Percentiles rank a stretch among this genome's conserved stretches.
Evolutionary conservation across 352 stramenopile species (phyloP).

Genomic region (Pythium pyrilobum): DNA sequence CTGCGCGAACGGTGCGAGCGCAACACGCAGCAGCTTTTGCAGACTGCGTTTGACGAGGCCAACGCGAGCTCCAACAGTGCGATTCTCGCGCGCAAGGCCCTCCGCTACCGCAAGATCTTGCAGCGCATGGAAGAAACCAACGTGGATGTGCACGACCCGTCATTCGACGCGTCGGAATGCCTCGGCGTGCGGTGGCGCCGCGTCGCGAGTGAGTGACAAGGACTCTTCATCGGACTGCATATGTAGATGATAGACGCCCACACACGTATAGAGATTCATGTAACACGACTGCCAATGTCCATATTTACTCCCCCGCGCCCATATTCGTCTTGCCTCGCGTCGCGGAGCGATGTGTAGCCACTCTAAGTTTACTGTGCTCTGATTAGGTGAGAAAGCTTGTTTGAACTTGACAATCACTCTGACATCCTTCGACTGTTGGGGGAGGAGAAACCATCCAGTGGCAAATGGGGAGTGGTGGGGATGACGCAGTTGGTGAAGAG

Average conservation of each 20-base stretch:
- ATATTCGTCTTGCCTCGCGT: no score
- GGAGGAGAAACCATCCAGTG: background rate
- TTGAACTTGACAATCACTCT: slow-evolving; percentile 1
- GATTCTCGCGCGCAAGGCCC: slow-evolving; percentile 21
- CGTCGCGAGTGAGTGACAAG: slow-evolving; percentile 3
- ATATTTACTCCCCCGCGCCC: no score
- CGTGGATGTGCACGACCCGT: slow-evolving; percentile 19
- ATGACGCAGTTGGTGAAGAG: background rate
- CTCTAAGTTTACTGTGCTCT: background rate
- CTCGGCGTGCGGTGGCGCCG: slow-evolving; percentile 23
- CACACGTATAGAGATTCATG: no score
- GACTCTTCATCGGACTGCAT: background rate
- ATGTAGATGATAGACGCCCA: background rate
- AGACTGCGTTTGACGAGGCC: slow-evolving; percentile 10
- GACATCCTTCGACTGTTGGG: background rate
- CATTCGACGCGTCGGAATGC: slow-evolving; percentile 21
- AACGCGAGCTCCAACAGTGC: slow-evolving; percentile 15
- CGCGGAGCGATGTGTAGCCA: no score
- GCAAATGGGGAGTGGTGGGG: background rate
- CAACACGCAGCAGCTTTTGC: slow-evolving; percentile 19
- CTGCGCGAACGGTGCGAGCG: slow-evolving; percentile 17
- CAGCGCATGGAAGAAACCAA: slow-evolving; percentile 21
- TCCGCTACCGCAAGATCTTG: slow-evolving; percentile 26
- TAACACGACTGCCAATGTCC: no score
- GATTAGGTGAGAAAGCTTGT: background rate